Conservation (phyloP, 148 eudicot genomes). For the Nepenthes mirabilis region DNA sequence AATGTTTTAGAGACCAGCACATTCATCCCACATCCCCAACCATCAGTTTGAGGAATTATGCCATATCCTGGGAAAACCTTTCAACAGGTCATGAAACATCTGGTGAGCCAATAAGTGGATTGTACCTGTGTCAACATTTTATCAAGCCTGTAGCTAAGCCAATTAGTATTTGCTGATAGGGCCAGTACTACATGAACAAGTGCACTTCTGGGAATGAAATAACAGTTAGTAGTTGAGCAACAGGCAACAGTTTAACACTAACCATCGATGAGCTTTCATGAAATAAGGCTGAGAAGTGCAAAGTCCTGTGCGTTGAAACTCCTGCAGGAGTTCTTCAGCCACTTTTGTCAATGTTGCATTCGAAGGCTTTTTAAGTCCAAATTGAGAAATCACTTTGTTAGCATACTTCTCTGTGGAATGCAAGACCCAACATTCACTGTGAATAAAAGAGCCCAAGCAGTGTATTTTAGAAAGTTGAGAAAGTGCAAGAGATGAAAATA, state of each 20-base stretch:
- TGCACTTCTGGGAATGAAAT: too few relatives aligned
- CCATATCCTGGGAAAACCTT: too few relatives aligned
- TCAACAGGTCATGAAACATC: too few relatives aligned
- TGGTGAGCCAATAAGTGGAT: too few relatives aligned
- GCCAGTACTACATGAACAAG: neutral
- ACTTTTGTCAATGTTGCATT: conserved; percentile 36
- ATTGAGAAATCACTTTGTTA: conserved; percentile 44
- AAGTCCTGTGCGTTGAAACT: conserved; percentile 59
- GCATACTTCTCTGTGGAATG: conserved; percentile 83
- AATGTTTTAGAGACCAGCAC: too few relatives aligned
- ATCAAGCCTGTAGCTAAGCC: too few relatives aligned
- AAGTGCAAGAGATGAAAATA: conserved; percentile 3
- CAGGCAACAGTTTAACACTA: conserved; percentile 12
- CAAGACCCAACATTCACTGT: conserved; percentile 85
- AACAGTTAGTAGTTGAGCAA: neutral
- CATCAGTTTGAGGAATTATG: too few relatives aligned
- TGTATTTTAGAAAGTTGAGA: conserved; percentile 2
- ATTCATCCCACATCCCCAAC: too few relatives aligned
- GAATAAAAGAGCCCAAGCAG: conserved; percentile 1
- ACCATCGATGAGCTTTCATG: conserved; percentile 96
- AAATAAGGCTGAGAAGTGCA: conserved; percentile 58
- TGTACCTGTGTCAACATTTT: too few relatives aligned
- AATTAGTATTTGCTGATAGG: too few relatives aligned
- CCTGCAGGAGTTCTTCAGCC: conserved; percentile 64
- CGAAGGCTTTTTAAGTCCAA: conserved; percentile 72